phyloP scores from a whole-genome alignment of 2,329 filamentous ascomycete genomes.

The Gaeumannomyces sp. region DNA sequence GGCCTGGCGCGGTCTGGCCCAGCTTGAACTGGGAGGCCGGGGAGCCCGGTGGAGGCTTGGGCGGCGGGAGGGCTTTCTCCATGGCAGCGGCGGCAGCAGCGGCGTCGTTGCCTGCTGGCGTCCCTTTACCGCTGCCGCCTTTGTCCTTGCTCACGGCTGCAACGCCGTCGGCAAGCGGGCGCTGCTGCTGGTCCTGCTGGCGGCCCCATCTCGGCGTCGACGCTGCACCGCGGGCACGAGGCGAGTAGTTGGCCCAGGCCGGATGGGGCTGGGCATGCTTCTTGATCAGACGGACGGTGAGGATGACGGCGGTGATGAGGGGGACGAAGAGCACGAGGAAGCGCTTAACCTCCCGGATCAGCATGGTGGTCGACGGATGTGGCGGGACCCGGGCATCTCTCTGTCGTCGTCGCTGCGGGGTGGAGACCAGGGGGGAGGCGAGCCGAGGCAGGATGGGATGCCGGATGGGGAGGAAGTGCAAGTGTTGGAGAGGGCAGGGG shows the following conservation, averaged over 20 bases:
- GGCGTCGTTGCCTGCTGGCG: background rate
- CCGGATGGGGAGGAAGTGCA: no score
- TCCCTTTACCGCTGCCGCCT: background rate
- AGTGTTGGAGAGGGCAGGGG: background rate
- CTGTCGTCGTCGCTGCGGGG: background rate
- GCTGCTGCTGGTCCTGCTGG: background rate
- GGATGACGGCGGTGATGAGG: slow-evolving; percentile 9
- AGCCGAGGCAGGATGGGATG: background rate
- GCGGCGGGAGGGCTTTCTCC: background rate
- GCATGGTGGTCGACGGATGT: background rate
- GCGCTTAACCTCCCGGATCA: slow-evolving; percentile 5
- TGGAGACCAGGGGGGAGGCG: no score
- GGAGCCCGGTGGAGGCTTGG: background rate
- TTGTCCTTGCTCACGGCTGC: background rate
- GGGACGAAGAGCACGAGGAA: slow-evolving; percentile 8
- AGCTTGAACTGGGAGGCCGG: background rate
- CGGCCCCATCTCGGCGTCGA: background rate
- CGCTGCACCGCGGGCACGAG: background rate
- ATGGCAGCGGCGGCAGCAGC: background rate
- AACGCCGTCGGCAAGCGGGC: background rate
- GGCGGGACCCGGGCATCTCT: background rate
- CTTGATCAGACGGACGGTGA: slow-evolving; percentile 7
- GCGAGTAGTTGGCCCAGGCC: background rate
- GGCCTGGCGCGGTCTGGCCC: background rate
- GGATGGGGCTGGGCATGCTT: slow-evolving; percentile 6